Conservation (phyloP, 768 basidiomycete species). For the Botryobasidium botryosum region DNA sequence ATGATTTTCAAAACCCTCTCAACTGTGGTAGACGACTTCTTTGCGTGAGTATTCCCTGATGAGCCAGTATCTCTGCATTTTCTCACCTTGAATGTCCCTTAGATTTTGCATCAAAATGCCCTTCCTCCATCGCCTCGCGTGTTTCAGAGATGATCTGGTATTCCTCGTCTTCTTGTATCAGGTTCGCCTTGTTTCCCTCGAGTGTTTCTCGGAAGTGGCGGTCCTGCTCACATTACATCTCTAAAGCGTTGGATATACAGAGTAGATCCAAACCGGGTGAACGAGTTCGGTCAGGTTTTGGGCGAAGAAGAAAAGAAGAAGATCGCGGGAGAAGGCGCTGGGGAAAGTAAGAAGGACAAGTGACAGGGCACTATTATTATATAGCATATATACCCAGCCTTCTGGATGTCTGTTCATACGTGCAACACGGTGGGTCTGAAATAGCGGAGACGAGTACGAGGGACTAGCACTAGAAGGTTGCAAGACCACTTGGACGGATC, state of each 20-base stretch:
- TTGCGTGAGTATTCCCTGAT: constrained; percentile 40
- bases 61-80: constrained; percentile 3
- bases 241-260: constrained; percentile 90
- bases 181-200: constrained; percentile 27
- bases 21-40: constrained; percentile 83
- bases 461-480: too few species aligned
- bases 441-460: too few species aligned
- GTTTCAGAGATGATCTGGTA: constrained; percentile 61
- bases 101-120: constrained; percentile 98
- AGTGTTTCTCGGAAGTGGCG: constrained; percentile 2
- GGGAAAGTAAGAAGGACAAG: too few species aligned
- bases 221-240: constrained; percentile 13
- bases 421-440: too few species aligned
- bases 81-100: constrained; percentile 10
- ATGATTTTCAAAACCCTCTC: constrained; percentile 93
- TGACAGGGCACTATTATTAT: too few species aligned
- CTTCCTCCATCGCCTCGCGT: constrained; percentile 64
- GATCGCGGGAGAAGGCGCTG: too few species aligned
- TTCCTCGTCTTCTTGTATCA: constrained; percentile 89
- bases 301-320: too few species aligned
- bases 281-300: constrained; percentile 86
- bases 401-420: too few species aligned
- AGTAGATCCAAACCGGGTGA: constrained; percentile 83
- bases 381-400: too few species aligned
- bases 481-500: too few species aligned